Evolutionary conservation across 73 alveolate species (phyloP).

Genomic region (Tetrahymena malaccensis): DNA sequence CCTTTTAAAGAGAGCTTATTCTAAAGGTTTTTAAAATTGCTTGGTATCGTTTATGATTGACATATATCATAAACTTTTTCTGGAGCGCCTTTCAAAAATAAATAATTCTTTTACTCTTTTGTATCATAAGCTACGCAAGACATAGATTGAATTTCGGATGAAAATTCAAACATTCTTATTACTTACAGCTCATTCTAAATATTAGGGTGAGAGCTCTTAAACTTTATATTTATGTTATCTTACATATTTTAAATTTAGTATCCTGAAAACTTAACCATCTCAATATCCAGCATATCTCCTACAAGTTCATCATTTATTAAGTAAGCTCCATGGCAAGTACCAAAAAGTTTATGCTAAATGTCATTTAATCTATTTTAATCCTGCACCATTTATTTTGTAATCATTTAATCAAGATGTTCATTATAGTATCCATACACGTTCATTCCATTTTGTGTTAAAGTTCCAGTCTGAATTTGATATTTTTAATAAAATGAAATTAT

Average conservation of each 20-base stretch:
- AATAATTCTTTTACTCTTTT: background rate
- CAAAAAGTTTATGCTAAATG: background rate
- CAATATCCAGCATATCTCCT: conserved; percentile 25
- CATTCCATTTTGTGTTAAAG: conserved; percentile 25
- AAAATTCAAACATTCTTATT: conserved; percentile 14
- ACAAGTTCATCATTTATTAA: conserved; percentile 4
- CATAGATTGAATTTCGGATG: conserved; percentile 19
- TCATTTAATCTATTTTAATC: background rate
- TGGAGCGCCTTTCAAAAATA: conserved; percentile 31
- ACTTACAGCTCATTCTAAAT: background rate
- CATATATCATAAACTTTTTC: background rate
- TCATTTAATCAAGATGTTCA: background rate
- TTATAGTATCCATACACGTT: background rate
- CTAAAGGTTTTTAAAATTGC: background rate
- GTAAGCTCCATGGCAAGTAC: conserved; percentile 13
- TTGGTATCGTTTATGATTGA: background rate
- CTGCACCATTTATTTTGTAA: background rate
- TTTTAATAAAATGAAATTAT: background rate
- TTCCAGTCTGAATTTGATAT: conserved; percentile 2
- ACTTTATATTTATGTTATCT: background rate
- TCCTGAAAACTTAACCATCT: conserved; percentile 11
- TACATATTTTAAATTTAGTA: background rate
- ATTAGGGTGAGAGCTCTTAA: background rate
- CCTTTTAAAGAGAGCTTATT: conserved; percentile 16
- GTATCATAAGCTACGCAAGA: conserved; percentile 9